Base-by-base conservation (phyloP, 2,329 filamentous ascomycete species). In the Colletotrichum godetiae region DNA sequence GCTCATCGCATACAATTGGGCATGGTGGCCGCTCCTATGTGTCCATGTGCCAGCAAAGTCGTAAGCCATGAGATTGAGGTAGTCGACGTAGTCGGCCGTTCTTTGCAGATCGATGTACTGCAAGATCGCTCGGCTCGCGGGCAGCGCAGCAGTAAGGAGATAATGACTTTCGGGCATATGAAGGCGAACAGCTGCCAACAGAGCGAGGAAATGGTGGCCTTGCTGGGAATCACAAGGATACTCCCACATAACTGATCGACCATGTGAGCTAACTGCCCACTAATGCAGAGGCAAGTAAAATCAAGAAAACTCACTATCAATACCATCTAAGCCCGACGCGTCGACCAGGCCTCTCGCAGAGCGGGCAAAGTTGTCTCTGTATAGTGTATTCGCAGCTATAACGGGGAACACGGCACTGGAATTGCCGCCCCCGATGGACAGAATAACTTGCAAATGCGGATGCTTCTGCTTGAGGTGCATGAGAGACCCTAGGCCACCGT, bases 11-110 rank as follows among this genome's bases (percentile, higher is more conserved):
- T 92, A 94, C 1, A 97, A 88, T 79, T 95, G 93, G 5, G 93
- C 90, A 67, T 96, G 94, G 80, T 96, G 93, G 7, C 93, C 94
- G 58, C 90, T 90, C 70, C 88, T 88, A 35, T 85, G 80, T 1
- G 89, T 89, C 93, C 93, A 95, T 4, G 90, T 86, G 1, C 94
- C 93, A 31, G 89, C 91, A 78, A 95, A 94, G 81, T 97, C 94
- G 81, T 95, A 97, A 1, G 93, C 90, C 89, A 93, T 94, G 46
- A 97, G 84, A 80, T 96, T 96, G 80, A 97, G 84, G 75, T 92
- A 88, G 81, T 96, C 93, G 46, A 97, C 86, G 76, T 93, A 91
- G 58, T 89, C 84, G 62, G 92, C 88, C 12, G 92, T 89, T 69
- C 86, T 84, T 27, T 82, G 83, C 12, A 96, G 84, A 79, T 95